A percentile compares a stretch with the other conserved stretches of the same genome.
Conservation (phyloP, 345 rosid genomes). For the Populus pruinosa region DNA sequence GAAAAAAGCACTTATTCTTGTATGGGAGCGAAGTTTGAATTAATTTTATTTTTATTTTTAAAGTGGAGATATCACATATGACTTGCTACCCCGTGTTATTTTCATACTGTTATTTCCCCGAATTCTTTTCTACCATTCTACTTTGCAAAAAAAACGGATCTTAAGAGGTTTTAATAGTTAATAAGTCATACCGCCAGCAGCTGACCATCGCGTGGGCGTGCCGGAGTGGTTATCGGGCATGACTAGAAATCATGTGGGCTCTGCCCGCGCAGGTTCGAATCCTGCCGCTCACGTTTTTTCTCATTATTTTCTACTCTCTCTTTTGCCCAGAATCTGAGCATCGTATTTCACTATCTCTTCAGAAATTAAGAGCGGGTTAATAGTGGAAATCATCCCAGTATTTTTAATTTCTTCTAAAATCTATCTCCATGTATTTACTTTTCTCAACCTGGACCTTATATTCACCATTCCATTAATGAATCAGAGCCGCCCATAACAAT, state of each 20-base stretch:
- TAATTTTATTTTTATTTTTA: too few relatives aligned
- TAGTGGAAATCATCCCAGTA: background rate
- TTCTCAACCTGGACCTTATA: background rate
- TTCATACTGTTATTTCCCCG: too few relatives aligned
- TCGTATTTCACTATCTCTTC: background rate
- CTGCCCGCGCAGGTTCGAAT: conserved; percentile 87
- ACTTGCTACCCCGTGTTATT: too few relatives aligned
- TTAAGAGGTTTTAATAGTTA: fast-evolving
- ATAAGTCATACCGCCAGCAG: fast-evolving
- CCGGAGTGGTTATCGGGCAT: conserved; percentile 99
- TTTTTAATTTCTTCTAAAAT: background rate
- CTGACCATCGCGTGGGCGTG: conserved; percentile 43
- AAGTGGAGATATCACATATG: too few relatives aligned
- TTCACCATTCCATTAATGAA: background rate
- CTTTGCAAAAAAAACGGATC: background rate
- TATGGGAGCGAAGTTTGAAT: too few relatives aligned
- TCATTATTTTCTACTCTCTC: background rate
- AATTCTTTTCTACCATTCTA: too few relatives aligned
- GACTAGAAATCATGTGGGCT: conserved; percentile 98
- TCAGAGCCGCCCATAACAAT: background rate
- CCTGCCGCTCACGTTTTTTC: conserved; percentile 48
- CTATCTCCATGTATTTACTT: background rate
- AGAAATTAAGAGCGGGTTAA: background rate
- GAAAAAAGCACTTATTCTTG: too few relatives aligned
- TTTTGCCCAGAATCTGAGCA: too few relatives aligned